phyloP scores from a whole-genome alignment of 495 filamentous ascomycete genomes.

The Schizothecium vesticola region DNA sequence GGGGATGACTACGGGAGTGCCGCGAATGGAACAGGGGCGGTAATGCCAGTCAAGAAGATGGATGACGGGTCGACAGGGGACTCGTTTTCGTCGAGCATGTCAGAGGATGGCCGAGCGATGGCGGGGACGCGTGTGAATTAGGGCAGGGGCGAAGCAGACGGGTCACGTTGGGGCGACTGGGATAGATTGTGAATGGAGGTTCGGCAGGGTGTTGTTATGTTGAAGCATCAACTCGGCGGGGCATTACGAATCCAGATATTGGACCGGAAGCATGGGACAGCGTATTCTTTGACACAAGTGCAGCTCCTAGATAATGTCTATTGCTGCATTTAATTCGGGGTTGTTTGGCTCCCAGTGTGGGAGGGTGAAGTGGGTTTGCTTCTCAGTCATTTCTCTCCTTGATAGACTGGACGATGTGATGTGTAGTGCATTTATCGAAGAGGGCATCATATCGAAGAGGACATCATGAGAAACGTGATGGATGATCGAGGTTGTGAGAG shows the following conservation, averaged over 20 bases:
- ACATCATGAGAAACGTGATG: too few relatives aligned
- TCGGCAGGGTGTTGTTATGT: not conserved
- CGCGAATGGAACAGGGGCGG: not conserved
- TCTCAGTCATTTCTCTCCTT: too few relatives aligned
- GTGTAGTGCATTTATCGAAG: too few relatives aligned
- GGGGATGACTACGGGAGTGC: not conserved
- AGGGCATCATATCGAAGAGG: too few relatives aligned
- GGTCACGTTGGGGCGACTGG: not conserved
- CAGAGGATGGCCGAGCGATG: not conserved
- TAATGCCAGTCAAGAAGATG: not conserved
- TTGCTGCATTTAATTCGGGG: not conserved
- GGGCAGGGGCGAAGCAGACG: too few relatives aligned
- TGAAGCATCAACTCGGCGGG: not conserved
- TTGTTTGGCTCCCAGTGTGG: too few relatives aligned
- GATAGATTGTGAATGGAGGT: not conserved
- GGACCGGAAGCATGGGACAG: not conserved
- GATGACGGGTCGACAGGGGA: not conserved
- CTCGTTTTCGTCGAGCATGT: not conserved
- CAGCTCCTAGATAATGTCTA: not conserved
- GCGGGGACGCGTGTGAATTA: not conserved
- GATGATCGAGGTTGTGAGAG: too few relatives aligned
- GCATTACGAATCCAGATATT: not conserved
- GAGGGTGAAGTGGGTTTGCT: too few relatives aligned
- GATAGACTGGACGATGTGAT: too few relatives aligned
- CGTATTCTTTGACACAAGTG: not conserved